A percentile compares a stretch with the other conserved stretches of the same genome.
Evolutionary conservation across 2,329 filamentous ascomycete species (phyloP).

Genomic region (Colletotrichum euphorbiae): DNA sequence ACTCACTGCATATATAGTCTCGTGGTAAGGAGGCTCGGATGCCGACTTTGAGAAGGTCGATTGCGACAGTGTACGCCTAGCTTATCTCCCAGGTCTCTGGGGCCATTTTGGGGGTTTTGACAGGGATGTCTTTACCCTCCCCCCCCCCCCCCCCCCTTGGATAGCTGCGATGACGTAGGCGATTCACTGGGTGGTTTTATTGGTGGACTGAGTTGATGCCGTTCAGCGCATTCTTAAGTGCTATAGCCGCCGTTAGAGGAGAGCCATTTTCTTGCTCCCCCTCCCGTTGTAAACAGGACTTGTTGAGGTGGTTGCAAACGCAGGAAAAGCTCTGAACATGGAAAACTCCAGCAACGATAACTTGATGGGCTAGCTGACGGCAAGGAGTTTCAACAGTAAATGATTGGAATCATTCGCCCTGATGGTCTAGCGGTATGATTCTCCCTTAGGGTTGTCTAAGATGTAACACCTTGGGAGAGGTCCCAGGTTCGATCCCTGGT

Average conservation of each 20-base stretch:
- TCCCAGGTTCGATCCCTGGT: slow-evolving; percentile 39
- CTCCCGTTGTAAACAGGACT: too few species aligned
- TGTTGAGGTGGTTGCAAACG: too few species aligned
- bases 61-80: slow-evolving; percentile 30
- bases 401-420: background rate
- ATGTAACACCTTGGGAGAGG: too few species aligned
- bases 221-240: background rate
- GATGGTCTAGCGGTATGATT: slow-evolving; percentile 40
- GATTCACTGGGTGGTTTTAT: background rate
- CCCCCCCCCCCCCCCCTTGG: too few species aligned
- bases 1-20: slow-evolving; percentile 1
- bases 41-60: slow-evolving; percentile 34
- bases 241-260: background rate
- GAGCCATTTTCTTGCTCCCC: too few species aligned
- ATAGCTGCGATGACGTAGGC: slow-evolving; percentile 16
- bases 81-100: slow-evolving; percentile 23
- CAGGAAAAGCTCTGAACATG: too few species aligned
- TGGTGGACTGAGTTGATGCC: background rate
- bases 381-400: rapidly evolving
- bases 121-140: slow-evolving; percentile 24
- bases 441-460: slow-evolving; percentile 35
- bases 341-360: too few species aligned
- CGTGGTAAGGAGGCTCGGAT: slow-evolving; percentile 27
- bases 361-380: rapidly evolving
- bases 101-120: slow-evolving; percentile 5